phyloP scores from a whole-genome alignment of 2,329 filamentous ascomycete genomes.

The Penicillium sp. region DNA sequence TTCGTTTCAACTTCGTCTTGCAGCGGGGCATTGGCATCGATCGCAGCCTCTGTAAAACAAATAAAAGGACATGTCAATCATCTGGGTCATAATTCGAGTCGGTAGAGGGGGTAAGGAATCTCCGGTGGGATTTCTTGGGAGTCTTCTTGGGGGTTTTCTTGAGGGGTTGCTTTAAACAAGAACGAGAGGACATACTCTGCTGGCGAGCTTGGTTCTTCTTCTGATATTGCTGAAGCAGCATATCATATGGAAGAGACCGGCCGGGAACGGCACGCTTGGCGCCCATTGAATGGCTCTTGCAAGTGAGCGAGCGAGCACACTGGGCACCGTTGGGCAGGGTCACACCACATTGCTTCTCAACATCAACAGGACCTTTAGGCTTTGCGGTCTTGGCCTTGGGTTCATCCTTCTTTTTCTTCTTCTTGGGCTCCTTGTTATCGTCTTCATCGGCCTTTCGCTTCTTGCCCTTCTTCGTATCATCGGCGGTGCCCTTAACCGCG shows the following conservation, averaged over 20 bases:
- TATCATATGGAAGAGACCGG: conserved; percentile 84
- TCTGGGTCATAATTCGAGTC: not conserved
- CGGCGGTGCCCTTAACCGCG: conserved; percentile 51
- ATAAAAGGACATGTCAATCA: conserved; percentile 15
- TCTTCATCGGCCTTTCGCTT: conserved; percentile 72
- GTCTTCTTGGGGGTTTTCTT: not conserved
- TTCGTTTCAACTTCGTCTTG: conserved; percentile 83
- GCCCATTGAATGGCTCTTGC: conserved; percentile 94
- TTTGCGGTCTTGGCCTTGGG: conserved; percentile 80
- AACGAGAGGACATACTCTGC: conserved; percentile 68
- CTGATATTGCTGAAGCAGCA: conserved; percentile 82
- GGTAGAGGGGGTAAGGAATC: not conserved
- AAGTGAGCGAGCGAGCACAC: conserved; percentile 85
- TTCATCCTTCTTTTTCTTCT: conserved; percentile 95
- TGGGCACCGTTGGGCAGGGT: conserved; percentile 79
- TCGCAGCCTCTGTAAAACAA: conserved; percentile 70
- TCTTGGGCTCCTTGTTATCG: conserved; percentile 76
- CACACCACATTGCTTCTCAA: conserved; percentile 91
- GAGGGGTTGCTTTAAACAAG: not conserved
- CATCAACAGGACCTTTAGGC: conserved; percentile 88
- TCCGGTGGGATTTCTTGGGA: not conserved
- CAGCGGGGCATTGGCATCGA: conserved; percentile 88
- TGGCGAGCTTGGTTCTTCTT: conserved; percentile 99
- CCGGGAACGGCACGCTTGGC: conserved; percentile 87
- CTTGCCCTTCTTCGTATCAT: conserved; percentile 67